Percentiles rank a stretch among this genome's conserved stretches.
These are phyloP conservation scores for Sordariomycetes sp. DNA, from an alignment of 2,329 filamentous ascomycete genomes.

Conservation along the genomic window DNA sequence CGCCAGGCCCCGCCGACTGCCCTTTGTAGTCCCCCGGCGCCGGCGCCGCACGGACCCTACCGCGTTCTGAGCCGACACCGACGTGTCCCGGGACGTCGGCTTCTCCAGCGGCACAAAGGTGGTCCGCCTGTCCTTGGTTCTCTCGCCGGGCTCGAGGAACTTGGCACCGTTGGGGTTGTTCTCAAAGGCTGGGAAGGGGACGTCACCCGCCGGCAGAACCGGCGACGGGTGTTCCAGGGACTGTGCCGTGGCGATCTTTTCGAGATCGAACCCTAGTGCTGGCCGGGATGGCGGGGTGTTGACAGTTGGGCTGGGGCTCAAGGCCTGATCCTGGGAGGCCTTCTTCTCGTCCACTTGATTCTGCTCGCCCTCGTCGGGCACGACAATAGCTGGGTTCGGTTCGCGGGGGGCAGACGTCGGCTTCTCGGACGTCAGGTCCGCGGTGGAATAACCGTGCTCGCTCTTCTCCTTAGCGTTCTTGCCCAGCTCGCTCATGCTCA, in stretches of 20 bases:
- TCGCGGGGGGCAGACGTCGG: conserved; percentile 8
- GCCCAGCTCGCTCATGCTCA: conserved; percentile 45
- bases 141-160: conserved; percentile 19
- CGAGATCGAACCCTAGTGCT: conserved; percentile 10
- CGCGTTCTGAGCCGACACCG: conserved; percentile 15
- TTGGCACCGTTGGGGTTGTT: conserved; percentile 11
- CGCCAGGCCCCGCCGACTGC: conserved; percentile 49
- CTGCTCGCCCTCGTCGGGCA: conserved; percentile 15
- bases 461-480: conserved; percentile 14
- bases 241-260: conserved; percentile 10
- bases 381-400: conserved; percentile 17
- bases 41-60: conserved; percentile 44
- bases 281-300: not conserved
- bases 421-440: conserved; percentile 19
- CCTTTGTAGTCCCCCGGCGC: conserved; percentile 57
- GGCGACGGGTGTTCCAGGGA: conserved; percentile 25
- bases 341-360: conserved; percentile 26
- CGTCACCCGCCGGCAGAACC: conserved; percentile 25
- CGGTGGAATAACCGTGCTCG: not conserved
- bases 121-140: conserved; percentile 32
- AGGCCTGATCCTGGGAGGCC: conserved; percentile 8
- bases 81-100: conserved; percentile 23
- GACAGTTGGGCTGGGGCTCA: not conserved
- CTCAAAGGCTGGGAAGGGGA: conserved; percentile 35
- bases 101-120: conserved; percentile 43